Evolutionary conservation across 73 alveolate genomes (phyloP).

Genomic region (Paramecium sexaurelia): DNA sequence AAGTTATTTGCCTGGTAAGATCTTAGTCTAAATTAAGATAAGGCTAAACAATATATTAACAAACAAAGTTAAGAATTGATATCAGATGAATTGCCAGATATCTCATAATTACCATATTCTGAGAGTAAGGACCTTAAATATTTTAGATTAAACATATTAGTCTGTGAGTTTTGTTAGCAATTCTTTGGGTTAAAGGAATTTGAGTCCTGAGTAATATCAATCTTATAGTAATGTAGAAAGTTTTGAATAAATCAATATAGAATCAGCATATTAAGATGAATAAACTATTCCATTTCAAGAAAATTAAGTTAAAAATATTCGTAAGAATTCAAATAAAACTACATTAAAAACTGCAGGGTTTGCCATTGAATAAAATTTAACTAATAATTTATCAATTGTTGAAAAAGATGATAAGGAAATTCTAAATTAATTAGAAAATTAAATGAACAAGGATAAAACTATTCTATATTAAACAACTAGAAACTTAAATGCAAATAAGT

Average conservation of each 20-base stretch:
- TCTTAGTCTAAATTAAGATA: neutral
- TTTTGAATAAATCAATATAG: neutral
- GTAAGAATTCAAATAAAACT: conserved; percentile 7
- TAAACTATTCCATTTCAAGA: neutral
- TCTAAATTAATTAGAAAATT: neutral
- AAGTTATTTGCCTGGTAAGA: neutral
- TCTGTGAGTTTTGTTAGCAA: conserved; percentile 24
- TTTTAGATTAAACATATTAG: neutral
- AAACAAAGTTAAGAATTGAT: conserved; percentile 37
- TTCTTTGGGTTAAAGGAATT: neutral
- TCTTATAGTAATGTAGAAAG: neutral
- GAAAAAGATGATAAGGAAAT: conserved; percentile 2
- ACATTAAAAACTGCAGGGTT: conserved; percentile 41
- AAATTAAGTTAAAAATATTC: neutral
- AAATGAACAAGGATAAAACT: neutral
- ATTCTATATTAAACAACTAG: neutral
- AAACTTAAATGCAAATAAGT: neutral
- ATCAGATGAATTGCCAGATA: neutral
- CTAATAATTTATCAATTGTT: neutral
- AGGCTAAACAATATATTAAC: neutral
- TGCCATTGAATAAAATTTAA: neutral
- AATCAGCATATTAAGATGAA: neutral
- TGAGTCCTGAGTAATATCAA: neutral
- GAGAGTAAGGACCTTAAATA: neutral
- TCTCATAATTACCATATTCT: conserved; percentile 34